Evolutionary conservation across 345 rosid genomes (phyloP).

Genomic region (Melastoma malabathricum): DNA sequence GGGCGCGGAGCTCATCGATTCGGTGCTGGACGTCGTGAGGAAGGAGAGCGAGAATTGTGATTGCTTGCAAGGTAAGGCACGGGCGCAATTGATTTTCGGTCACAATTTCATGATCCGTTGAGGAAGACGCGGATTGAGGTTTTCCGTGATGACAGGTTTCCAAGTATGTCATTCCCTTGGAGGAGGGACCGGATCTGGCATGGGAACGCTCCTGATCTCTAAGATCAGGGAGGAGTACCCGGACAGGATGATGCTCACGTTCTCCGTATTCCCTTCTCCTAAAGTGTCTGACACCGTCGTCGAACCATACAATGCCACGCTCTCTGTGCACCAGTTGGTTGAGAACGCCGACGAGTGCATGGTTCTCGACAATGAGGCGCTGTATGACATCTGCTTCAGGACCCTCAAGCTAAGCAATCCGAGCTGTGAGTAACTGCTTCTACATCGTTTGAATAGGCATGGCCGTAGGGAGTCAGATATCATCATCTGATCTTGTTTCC

Average conservation of each 20-base stretch:
- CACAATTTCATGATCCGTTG: neutral
- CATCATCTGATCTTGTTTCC: constrained; percentile 1
- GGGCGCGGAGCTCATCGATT: constrained; percentile 86
- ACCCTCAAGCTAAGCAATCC: constrained; percentile 95
- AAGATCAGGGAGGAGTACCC: constrained; percentile 97
- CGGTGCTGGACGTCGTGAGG: constrained; percentile 95
- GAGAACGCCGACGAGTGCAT: constrained; percentile 97
- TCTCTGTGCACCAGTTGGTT: constrained; percentile 90
- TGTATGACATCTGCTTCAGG: constrained; percentile 95
- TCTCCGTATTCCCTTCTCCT: constrained; percentile 97
- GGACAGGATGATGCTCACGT: constrained; percentile 94
- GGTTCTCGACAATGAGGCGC: constrained; percentile 97
- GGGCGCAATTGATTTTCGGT: neutral
- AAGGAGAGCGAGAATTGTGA: constrained; percentile 97
- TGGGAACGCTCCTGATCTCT: constrained; percentile 90
- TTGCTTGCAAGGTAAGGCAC: constrained; percentile 74
- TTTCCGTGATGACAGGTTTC: constrained; percentile 39
- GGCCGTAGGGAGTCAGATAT: neutral
- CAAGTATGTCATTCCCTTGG: constrained; percentile 96
- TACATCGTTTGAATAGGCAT: neutral
- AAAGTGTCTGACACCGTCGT: constrained; percentile 99
- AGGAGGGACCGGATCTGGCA: constrained; percentile 97
- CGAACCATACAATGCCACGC: constrained; percentile 95
- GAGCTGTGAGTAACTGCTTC: constrained; percentile 50
- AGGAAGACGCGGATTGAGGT: neutral